Evolutionary conservation across 345 rosid genomes (phyloP), one percentile per base, ranked within the genome.

Genomic region (Anacardium occidentale): DNA sequence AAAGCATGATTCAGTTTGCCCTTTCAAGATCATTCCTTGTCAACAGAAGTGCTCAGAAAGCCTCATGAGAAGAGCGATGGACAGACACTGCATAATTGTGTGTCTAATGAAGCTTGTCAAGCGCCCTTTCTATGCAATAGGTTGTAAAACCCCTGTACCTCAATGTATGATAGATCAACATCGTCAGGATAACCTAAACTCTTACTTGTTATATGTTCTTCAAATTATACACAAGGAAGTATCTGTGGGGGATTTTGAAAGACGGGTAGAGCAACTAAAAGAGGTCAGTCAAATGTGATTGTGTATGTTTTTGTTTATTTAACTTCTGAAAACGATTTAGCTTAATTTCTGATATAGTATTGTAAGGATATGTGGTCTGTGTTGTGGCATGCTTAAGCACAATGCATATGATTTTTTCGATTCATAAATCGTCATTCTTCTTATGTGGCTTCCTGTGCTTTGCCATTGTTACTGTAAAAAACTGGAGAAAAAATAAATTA

Each of bases 51-150:
- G 99, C 76, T 75, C 87, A 2, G 85, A 79, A 25, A 64, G 68
- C 70, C 78, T 92, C 65, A 85, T 90, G 96, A 85, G 98, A 74
- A 94, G 89, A 0, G 94, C 85, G 21, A 92, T 92, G 99, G 98
- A 92, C 76, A 76, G 90, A 72, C 99, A 92, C 76, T 92, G 99
- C 78, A 89, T 95, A 32, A 95, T 97, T 4, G 81, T 83, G 32
- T 29, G 98, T 77, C 88, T 86, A 10, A 89, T 92, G 98, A 95
- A 90, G 87, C 90, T 82, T 66, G 89, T 84, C 37, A 91, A 84
- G 65, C 92, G 99, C 78, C 90, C 95, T 51, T 92, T 95, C 78
- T 90, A 78, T 75, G 73, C 83, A 15, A 85, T 87, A 61, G 98
- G 99, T 26, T 95, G 99, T 80, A 79, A 81, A 58, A 77, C 87